Conservation (phyloP, 2,329 filamentous ascomycete species). For the Aspergillus texensis region DNA sequence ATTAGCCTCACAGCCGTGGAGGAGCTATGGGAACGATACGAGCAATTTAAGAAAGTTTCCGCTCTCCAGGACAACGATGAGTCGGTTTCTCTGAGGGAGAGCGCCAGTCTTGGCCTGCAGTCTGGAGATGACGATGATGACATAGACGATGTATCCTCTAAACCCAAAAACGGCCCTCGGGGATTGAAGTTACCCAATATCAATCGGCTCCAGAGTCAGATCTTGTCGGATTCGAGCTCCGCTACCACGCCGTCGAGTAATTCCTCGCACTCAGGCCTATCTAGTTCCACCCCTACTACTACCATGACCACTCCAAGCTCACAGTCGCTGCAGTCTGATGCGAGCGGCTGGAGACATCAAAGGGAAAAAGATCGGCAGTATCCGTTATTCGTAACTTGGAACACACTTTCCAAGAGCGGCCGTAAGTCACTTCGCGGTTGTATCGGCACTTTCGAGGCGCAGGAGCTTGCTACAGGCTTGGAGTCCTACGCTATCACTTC, state of each 20-base stretch:
- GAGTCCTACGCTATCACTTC: conserved; percentile 81
- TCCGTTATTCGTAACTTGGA: conserved; percentile 95
- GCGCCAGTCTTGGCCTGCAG: conserved; percentile 16
- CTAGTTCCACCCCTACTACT: conserved; percentile 38
- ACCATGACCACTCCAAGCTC: conserved; percentile 50
- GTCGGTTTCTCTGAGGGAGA: conserved; percentile 19
- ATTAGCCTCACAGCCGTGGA: conserved; percentile 71
- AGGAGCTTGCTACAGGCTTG: conserved; percentile 73
- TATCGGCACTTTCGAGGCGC: conserved; percentile 89
- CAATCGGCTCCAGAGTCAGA: conserved; percentile 36
- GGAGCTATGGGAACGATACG: conserved; percentile 64
- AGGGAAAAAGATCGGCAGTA: conserved; percentile 52
- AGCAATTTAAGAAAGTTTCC: conserved; percentile 43
- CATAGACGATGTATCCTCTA: conserved; percentile 24
- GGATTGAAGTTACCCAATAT: conserved; percentile 36
- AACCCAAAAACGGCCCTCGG: conserved; percentile 18
- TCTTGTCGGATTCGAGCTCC: conserved; percentile 41
- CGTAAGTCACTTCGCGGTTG: conserved; percentile 80
- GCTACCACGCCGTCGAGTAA: conserved; percentile 48
- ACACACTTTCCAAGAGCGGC: conserved; percentile 66
- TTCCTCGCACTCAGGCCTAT: conserved; percentile 50
- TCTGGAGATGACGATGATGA: conserved; percentile 35
- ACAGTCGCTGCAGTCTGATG: conserved; percentile 38
- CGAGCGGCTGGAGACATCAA: conserved; percentile 23
- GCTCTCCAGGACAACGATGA: conserved; percentile 29